These are phyloP conservation scores for Phytopythium kandeliae DNA, from an alignment of 352 stramenopile genomes.

Conservation along the genomic window DNA sequence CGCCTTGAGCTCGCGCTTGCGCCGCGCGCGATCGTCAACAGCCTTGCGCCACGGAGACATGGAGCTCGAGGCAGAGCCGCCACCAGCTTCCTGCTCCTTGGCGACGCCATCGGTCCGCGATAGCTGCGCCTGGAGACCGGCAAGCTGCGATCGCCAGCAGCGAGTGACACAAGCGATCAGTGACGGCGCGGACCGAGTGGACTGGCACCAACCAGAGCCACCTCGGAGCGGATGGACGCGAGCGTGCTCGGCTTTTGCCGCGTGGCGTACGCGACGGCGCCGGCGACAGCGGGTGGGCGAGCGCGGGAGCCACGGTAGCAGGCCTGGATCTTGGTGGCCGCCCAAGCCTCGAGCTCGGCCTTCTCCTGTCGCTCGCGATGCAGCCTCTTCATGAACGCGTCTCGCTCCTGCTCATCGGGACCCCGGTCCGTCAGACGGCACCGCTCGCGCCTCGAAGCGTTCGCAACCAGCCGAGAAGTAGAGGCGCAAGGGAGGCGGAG, in stretches of 20 bases:
- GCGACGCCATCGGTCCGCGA: slow-evolving; percentile 2
- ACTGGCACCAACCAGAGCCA: slow-evolving; percentile 11
- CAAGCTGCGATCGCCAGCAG: slow-evolving; percentile 24
- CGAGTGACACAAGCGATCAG: not conserved
- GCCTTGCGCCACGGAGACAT: slow-evolving; percentile 37
- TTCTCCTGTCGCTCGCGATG: slow-evolving; percentile 45
- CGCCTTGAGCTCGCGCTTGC: slow-evolving; percentile 35
- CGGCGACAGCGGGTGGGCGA: slow-evolving; percentile 33
- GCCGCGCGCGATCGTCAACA: slow-evolving; percentile 29
- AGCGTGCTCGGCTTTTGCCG: slow-evolving; percentile 31
- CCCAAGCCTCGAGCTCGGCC: slow-evolving; percentile 41
- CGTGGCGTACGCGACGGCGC: slow-evolving; percentile 33
- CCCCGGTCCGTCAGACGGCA: too few species aligned
- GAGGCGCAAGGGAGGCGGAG: too few species aligned
- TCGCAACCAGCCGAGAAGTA: too few species aligned
- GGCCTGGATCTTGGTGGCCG: slow-evolving; percentile 58
- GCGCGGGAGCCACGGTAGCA: slow-evolving; percentile 45
- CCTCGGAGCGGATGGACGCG: slow-evolving; percentile 30
- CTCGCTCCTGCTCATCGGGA: slow-evolving; percentile 31
- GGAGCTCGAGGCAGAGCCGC: not conserved
- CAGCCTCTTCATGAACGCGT: slow-evolving; percentile 59
- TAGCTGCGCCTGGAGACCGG: slow-evolving; percentile 39
- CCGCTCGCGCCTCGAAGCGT: too few species aligned
- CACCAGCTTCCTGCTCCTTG: not conserved
- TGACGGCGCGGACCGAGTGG: not conserved